phyloP scores from a whole-genome alignment of 768 basidiomycete genomes.

The Termitomyces sp. region DNA sequence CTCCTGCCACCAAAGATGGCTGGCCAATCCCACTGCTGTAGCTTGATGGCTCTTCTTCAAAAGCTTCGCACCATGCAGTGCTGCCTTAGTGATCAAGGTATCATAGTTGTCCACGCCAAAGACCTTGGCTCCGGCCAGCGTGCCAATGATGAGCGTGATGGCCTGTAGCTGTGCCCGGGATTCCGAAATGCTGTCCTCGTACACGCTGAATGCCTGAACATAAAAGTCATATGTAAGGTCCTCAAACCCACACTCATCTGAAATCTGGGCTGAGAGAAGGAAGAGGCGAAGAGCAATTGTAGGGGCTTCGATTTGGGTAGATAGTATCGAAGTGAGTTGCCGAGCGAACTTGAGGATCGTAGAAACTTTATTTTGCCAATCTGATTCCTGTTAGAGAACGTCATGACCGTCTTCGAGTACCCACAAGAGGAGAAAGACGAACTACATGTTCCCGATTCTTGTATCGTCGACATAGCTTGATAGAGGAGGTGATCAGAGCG shows the following conservation, averaged over 20 bases:
- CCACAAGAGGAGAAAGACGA: conserved; percentile 20
- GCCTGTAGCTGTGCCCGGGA: conserved; percentile 94
- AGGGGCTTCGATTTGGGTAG: conserved; percentile 90
- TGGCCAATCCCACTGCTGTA: conserved; percentile 90
- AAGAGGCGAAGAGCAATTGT: conserved; percentile 92
- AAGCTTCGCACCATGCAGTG: conserved; percentile 91
- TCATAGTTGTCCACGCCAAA: conserved; percentile 96
- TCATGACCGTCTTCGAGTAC: background rate
- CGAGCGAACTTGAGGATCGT: conserved; percentile 92
- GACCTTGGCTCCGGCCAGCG: conserved; percentile 84
- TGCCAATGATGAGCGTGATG: conserved; percentile 93
- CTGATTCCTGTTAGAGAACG: conserved; percentile 57
- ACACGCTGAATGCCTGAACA: conserved; percentile 96
- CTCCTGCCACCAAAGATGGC: conserved; percentile 99
- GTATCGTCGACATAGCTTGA: conserved; percentile 91
- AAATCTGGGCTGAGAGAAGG: conserved; percentile 92
- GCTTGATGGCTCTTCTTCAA: conserved; percentile 99
- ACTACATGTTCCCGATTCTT: conserved; percentile 78
- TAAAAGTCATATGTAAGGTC: conserved; percentile 97
- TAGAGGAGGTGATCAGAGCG: conserved; percentile 88
- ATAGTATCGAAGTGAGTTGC: conserved; percentile 89
- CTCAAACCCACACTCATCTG: conserved; percentile 93
- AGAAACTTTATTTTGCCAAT: conserved; percentile 86
- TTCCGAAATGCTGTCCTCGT: conserved; percentile 97
- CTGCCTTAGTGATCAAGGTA: conserved; percentile 98